Percentiles rank a stretch among this genome's conserved stretches.
These are phyloP conservation scores for Pichia californica DNA, from an alignment of 805 yeast genomes.

Conservation along the genomic window DNA sequence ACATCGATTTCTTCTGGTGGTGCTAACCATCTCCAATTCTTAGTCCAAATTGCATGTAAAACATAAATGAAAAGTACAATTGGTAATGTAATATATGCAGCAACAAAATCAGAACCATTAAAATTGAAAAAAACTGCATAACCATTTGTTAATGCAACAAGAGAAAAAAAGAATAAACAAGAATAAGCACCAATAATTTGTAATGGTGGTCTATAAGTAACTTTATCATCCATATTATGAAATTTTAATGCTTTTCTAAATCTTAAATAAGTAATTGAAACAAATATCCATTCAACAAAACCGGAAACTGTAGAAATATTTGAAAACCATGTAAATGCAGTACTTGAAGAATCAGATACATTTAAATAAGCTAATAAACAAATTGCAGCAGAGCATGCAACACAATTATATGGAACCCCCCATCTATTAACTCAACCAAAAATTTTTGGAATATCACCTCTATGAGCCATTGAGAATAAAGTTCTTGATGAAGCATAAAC, in stretches of 20 bases:
- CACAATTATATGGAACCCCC: conserved; percentile 64
- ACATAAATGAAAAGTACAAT: conserved; percentile 45
- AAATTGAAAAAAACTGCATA: conserved; percentile 59
- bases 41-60: conserved; percentile 49
- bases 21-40: conserved; percentile 39
- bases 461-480: conserved; percentile 63
- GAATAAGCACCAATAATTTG: conserved; percentile 57
- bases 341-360: conserved; percentile 48
- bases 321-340: conserved; percentile 61
- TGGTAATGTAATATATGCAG: conserved; percentile 67
- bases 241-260: conserved; percentile 57
- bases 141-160: conserved; percentile 62
- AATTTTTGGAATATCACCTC: conserved; percentile 67
- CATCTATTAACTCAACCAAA: conserved; percentile 53
- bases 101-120: conserved; percentile 53
- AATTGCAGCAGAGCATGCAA: conserved; percentile 42
- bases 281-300: conserved; percentile 56
- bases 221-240: conserved; percentile 48
- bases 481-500: conserved; percentile 71
- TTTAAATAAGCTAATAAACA: conserved; percentile 62
- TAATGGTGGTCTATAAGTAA: conserved; percentile 49
- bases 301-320: conserved; percentile 65
- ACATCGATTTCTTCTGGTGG: conserved; percentile 58
- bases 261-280: conserved; percentile 48
- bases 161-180: conserved; percentile 36